Evolutionary conservation across 2,329 filamentous ascomycete species (phyloP).

Genomic region (Botryotinia convoluta): DNA sequence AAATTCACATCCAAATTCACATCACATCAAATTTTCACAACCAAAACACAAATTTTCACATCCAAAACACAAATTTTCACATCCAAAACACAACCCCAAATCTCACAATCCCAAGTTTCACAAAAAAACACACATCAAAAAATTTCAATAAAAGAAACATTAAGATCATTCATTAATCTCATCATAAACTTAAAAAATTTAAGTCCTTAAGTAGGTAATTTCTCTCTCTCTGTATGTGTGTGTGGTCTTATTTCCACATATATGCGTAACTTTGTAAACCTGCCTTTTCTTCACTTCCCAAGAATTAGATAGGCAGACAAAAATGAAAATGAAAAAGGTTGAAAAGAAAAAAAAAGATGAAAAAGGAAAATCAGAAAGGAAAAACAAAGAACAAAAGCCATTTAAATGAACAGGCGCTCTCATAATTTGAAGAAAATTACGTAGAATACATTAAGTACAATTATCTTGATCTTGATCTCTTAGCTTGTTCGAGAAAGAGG

Average conservation of each 20-base stretch:
- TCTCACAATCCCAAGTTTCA: background rate
- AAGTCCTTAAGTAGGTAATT: constrained; percentile 7
- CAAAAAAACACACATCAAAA: background rate
- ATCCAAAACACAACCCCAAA: background rate
- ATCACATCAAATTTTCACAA: background rate
- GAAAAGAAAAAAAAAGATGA: background rate
- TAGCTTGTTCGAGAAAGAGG: constrained; percentile 4
- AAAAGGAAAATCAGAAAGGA: background rate
- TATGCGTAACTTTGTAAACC: constrained; percentile 6
- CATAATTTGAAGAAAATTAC: constrained; percentile 26
- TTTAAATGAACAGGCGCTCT: background rate
- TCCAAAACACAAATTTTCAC: background rate
- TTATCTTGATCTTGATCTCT: constrained; percentile 19
- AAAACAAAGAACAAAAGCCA: background rate
- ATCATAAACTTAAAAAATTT: constrained; percentile 12
- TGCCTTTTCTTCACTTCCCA: background rate
- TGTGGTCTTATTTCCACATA: background rate
- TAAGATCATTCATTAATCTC: constrained; percentile 19
- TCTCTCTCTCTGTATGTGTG: background rate
- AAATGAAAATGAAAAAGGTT: background rate
- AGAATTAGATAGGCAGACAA: background rate
- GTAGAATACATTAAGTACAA: constrained; percentile 34
- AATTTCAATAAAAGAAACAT: constrained; percentile 3
- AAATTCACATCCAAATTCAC: background rate
- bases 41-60: background rate